These are phyloP conservation scores for Gigaspora rosea DNA, from an alignment of 192 early-diverging fungal species.

Conservation along the genomic window DNA sequence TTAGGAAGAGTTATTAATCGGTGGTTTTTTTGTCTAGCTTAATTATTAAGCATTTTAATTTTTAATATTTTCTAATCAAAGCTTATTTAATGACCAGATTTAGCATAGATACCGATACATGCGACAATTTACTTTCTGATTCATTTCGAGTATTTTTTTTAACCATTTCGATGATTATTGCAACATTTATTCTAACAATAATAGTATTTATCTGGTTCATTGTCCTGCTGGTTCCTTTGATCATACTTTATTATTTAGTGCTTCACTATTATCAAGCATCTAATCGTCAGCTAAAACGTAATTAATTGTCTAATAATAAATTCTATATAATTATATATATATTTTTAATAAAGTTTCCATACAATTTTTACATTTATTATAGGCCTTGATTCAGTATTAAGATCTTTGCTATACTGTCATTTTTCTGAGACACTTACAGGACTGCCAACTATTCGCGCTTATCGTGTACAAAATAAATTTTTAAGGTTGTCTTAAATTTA, in stretches of 20 bases:
- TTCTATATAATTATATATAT: neutral
- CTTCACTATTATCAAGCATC: conserved; percentile 76
- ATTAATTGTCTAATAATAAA: neutral
- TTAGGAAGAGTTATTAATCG: conserved; percentile 76
- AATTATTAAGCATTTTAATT: too few relatives aligned
- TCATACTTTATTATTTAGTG: conserved; percentile 73
- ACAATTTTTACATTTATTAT: too few relatives aligned
- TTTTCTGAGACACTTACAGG: too few relatives aligned
- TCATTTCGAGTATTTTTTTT: conserved; percentile 64
- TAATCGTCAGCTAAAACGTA: conserved; percentile 83
- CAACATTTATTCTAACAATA: conserved; percentile 66
- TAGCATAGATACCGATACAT: conserved; percentile 63
- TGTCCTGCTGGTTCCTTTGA: conserved; percentile 70
- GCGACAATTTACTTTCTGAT: conserved; percentile 64
- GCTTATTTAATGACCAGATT: conserved; percentile 71
- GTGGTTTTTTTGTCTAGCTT: neutral
- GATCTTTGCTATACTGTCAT: too few relatives aligned
- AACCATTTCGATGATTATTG: conserved; percentile 57
- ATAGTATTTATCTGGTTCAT: conserved; percentile 69
- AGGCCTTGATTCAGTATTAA: too few relatives aligned
- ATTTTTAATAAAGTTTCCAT: too few relatives aligned
- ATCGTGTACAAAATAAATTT: too few relatives aligned
- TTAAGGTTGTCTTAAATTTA: too few relatives aligned
- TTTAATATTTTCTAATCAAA: conserved; percentile 57
- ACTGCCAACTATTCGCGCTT: too few relatives aligned